Evolutionary conservation across 371 early-diverging fungal genomes (phyloP), one percentile per base, ranked within the genome.

Genomic region (Mucor circinelloides): DNA sequence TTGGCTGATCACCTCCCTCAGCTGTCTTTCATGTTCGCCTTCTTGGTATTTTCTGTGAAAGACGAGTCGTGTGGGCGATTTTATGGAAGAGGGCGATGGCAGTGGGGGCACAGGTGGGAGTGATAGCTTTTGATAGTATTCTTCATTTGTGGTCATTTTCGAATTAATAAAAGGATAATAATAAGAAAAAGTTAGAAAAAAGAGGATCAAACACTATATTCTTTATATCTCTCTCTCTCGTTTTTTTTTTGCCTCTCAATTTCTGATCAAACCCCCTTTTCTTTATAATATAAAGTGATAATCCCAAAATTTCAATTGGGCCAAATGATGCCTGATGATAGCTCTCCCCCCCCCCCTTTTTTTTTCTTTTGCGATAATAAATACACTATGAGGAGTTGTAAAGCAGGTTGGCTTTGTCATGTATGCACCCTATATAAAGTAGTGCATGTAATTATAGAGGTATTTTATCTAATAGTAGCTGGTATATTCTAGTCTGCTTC

Each of bases 401-500:
- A 27, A 25, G 27, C 27, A 27, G 23, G 27, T 27, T 25, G 40
- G 15, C 5, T 52, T 52, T 52, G 27, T 25, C 52, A 46, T 52
- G 27, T 27, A 50, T 46, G 21, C 27, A 52, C 6, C 3, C 27
- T 25, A 10, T 27, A 52, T 17, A 52, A 21, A 52, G 27, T 7
- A 36, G 10, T 15, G 13, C 36, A 36, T 36, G 50, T 19, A 44
- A 19, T 23, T 8, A 50, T 8, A 10, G 23, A 52, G 52, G 52
- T 52, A 52, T 52, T n/a, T n/a, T n/a, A n/a, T n/a, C n/a, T n/a
- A n/a, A n/a, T n/a, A n/a, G n/a, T n/a, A n/a, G n/a, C n/a, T n/a
- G n/a, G n/a, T n/a, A n/a, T 19, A 4, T 32, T 58, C 30, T 71
- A 67, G 1, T 69, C 63, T 34, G 73, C 55, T 59, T 79, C 80